phyloP scores from a whole-genome alignment of 257 asterid genomes.

The Ocimum tenuiflorum region DNA sequence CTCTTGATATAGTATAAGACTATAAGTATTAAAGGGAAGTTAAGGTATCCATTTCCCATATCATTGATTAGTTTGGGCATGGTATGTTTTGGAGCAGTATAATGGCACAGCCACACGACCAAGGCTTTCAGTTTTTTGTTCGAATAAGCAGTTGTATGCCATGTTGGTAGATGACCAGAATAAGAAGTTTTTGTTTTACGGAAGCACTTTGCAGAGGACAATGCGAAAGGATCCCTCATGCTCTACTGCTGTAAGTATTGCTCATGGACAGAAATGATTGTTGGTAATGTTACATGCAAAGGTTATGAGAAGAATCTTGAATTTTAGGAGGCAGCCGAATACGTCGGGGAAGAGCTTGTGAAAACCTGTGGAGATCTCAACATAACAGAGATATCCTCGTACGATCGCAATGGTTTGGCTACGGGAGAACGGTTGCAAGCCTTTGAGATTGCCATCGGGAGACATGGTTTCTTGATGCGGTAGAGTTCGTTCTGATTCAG shows the following conservation, averaged over 20 bases:
- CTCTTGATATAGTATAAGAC: too few species aligned
- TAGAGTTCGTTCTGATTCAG: conserved; percentile 17
- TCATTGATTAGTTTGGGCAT: too few species aligned
- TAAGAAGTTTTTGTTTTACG: conserved; percentile 65
- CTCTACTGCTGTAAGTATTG: conserved; percentile 48
- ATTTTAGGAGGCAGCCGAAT: conserved; percentile 71
- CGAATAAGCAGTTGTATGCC: conserved; percentile 73
- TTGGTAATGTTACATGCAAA: not conserved
- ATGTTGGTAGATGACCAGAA: conserved; percentile 74
- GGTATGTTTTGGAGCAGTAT: conserved; percentile 35
- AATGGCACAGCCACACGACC: conserved; percentile 68
- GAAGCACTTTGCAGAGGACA: conserved; percentile 70
- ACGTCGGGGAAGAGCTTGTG: conserved; percentile 76
- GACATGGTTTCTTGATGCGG: conserved; percentile 68
- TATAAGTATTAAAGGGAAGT: too few species aligned
- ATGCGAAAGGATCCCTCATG: conserved; percentile 51
- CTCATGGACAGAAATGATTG: too few species aligned
- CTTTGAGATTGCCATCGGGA: conserved; percentile 63
- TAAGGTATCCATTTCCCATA: too few species aligned
- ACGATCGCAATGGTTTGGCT: conserved; percentile 84
- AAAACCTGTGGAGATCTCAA: conserved; percentile 61
- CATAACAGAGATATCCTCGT: conserved; percentile 57
- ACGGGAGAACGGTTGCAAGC: conserved; percentile 72
- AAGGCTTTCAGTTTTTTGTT: conserved; percentile 87
- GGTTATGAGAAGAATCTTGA: not conserved